A percentile compares a stretch with the other conserved stretches of the same genome.
These are phyloP conservation scores for Cicer bijugum DNA, from an alignment of 306 rosid species.

Conservation along the genomic window DNA sequence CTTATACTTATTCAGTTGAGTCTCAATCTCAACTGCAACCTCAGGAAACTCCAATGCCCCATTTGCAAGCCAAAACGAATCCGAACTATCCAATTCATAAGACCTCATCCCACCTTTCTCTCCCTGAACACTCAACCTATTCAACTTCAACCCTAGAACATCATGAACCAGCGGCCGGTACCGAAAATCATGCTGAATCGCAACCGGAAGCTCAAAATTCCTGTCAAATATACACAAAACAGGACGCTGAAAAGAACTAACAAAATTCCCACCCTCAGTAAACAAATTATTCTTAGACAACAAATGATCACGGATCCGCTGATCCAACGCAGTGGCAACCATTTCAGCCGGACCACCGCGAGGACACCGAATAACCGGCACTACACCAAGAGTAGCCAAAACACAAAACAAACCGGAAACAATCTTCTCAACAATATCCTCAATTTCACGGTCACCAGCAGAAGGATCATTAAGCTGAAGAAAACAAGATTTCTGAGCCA, in stretches of 20 bases:
- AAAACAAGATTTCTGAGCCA: slow-evolving; percentile 73
- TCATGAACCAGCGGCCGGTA: slow-evolving; percentile 91
- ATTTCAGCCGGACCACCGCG: slow-evolving; percentile 96
- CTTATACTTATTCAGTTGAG: slow-evolving; percentile 84
- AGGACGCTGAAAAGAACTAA: slow-evolving; percentile 85
- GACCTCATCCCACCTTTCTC: slow-evolving; percentile 95
- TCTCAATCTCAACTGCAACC: slow-evolving; percentile 95
- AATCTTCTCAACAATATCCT: slow-evolving; percentile 81
- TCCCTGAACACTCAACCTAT: slow-evolving; percentile 83
- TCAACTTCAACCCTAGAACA: slow-evolving; percentile 82
- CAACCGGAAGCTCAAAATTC: slow-evolving; percentile 87
- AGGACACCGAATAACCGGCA: slow-evolving; percentile 82
- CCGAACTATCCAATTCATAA: slow-evolving; percentile 80
- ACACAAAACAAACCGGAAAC: slow-evolving; percentile 82
- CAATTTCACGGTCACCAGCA: slow-evolving; percentile 91
- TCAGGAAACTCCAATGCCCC: slow-evolving; percentile 86
- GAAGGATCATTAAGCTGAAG: slow-evolving; percentile 89
- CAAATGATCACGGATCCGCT: slow-evolving; percentile 87
- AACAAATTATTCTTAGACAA: slow-evolving; percentile 86
- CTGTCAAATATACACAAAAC: slow-evolving; percentile 88
- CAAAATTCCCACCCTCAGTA: slow-evolving; percentile 70
- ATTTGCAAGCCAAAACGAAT: slow-evolving; percentile 87
- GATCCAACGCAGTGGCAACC: slow-evolving; percentile 94
- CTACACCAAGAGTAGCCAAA: slow-evolving; percentile 82
- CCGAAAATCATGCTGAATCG: slow-evolving; percentile 93